phyloP scores from a whole-genome alignment of 2,329 filamentous ascomycete species.

The Hypoxylon sp. region DNA sequence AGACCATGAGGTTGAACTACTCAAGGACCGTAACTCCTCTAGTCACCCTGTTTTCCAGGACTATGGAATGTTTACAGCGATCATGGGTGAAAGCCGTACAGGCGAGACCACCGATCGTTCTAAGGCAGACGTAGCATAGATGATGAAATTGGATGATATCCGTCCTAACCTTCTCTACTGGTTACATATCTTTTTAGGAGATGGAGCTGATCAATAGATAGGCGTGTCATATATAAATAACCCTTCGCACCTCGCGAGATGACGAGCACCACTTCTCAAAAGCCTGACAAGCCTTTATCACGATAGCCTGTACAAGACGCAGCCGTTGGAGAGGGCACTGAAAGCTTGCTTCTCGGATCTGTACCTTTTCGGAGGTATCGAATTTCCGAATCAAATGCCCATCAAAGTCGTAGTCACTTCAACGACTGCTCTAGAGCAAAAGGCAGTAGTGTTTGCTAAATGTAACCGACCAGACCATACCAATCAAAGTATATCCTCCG shows the following conservation, averaged over 20 bases:
- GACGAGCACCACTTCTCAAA: constrained; percentile 43
- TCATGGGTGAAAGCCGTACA: constrained; percentile 52
- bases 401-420: constrained; percentile 48
- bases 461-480: constrained; percentile 48
- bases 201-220: constrained; percentile 15
- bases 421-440: constrained; percentile 33
- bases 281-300: constrained; percentile 46
- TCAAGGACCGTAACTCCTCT: constrained; percentile 46
- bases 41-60: constrained; percentile 47
- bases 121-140: no score
- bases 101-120: constrained; percentile 40
- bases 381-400: constrained; percentile 37
- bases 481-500: constrained; percentile 34
- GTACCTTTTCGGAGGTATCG: constrained; percentile 44
- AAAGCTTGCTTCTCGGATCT: constrained; percentile 44
- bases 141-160: neutral
- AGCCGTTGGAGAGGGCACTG: constrained; percentile 45
- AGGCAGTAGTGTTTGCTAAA: constrained; percentile 47
- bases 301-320: constrained; percentile 48
- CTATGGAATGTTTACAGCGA: constrained; percentile 55
- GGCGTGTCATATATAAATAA: constrained; percentile 51
- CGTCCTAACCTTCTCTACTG: neutral
- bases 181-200: neutral
- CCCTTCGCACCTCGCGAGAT: constrained; percentile 44
- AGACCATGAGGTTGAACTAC: constrained; percentile 46